Evolutionary conservation across 371 early-diverging fungal genomes (phyloP).

Genomic region (Rhizopus delemar): DNA sequence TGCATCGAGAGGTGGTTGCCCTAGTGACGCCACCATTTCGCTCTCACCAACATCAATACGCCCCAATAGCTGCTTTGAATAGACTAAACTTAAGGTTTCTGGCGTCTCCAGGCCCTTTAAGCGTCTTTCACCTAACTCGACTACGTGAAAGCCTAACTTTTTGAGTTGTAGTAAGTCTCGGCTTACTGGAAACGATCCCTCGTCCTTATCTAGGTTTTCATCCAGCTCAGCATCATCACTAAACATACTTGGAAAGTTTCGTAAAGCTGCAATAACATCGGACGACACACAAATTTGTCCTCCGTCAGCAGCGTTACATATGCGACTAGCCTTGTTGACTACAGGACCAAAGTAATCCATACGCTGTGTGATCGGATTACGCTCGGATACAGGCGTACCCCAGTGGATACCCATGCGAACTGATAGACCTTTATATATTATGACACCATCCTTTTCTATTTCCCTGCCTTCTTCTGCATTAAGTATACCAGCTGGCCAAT

Average conservation of each 20-base stretch:
- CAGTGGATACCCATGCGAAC: constrained; percentile 95
- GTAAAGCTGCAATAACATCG: constrained; percentile 58
- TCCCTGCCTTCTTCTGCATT: constrained; percentile 76
- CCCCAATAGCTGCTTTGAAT: constrained; percentile 55
- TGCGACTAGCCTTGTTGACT: constrained; percentile 85
- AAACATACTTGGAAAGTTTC: constrained; percentile 36
- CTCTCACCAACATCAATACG: constrained; percentile 41
- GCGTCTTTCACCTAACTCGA: constrained; percentile 76
- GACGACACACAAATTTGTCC: constrained; percentile 81
- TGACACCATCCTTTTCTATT: constrained; percentile 56
- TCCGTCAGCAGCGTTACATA: constrained; percentile 85
- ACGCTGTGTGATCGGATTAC: constrained; percentile 83
- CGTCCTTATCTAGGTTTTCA: not conserved
- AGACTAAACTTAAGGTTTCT: constrained; percentile 76
- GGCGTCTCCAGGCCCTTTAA: constrained; percentile 88
- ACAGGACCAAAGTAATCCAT: constrained; percentile 97
- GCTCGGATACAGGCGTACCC: constrained; percentile 87
- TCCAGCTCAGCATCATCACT: constrained; percentile 26
- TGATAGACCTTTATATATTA: constrained; percentile 85
- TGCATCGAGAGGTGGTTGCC: no score
- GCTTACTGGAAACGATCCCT: constrained; percentile 23
- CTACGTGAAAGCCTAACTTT: constrained; percentile 66
- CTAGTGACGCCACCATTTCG: constrained; percentile 10
- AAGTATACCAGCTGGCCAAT: constrained; percentile 91
- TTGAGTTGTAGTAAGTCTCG: constrained; percentile 63